These are phyloP conservation scores for Coniochaeta sp. DNA, from an alignment of 2,329 filamentous ascomycete species.

Conservation along the genomic window DNA sequence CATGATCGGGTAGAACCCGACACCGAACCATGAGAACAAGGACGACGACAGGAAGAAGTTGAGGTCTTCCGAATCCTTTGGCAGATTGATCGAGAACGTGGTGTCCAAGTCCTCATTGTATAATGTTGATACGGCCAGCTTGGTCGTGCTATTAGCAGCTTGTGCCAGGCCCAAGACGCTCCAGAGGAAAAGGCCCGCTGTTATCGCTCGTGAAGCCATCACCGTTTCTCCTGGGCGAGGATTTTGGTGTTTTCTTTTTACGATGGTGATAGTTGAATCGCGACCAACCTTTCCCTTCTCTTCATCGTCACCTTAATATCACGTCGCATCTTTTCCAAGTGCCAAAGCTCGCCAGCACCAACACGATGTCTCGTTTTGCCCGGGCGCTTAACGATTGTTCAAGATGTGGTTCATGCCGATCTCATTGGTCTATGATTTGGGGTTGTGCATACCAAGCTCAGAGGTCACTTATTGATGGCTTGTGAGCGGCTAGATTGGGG, in stretches of 20 bases:
- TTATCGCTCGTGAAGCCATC: not conserved
- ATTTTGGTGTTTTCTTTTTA: not conserved
- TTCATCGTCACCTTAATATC: not conserved
- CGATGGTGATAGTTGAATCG: not conserved
- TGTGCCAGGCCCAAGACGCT: not conserved
- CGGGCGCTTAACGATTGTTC: not conserved
- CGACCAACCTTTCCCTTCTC: not conserved
- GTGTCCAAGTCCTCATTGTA: constrained; percentile 15
- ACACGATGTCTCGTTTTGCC: not conserved
- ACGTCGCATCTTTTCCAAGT: not conserved
- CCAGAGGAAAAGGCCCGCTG: not conserved
- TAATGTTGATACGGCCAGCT: constrained; percentile 11
- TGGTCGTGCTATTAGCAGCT: not conserved
- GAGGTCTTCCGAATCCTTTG: constrained; percentile 16
- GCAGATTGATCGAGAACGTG: constrained; percentile 16
- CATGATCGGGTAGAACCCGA: constrained; percentile 18
- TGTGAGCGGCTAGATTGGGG: not conserved
- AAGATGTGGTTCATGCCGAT: not conserved
- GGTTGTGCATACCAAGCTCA: not conserved
- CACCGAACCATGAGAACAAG: constrained; percentile 13
- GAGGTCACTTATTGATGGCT: not conserved
- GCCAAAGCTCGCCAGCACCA: not conserved
- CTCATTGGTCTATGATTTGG: not conserved
- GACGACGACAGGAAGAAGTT: constrained; percentile 18
- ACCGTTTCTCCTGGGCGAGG: not conserved